These are phyloP conservation scores for Xanthoconium purpureum DNA, from an alignment of 768 basidiomycete species.

Conservation along the genomic window DNA sequence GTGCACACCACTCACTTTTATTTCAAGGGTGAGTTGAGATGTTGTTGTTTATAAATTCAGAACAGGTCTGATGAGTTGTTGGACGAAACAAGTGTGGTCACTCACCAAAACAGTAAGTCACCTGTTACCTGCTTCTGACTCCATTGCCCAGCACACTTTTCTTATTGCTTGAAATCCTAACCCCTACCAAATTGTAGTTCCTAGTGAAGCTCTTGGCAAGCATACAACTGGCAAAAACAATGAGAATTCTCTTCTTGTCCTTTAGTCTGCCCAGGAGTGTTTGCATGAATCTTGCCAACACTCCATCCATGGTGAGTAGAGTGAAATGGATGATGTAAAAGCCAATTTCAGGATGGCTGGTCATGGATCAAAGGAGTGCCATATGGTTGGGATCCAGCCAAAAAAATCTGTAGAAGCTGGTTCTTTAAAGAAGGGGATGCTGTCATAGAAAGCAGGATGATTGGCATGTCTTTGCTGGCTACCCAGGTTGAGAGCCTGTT, in stretches of 20 bases:
- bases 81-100: too few relatives aligned
- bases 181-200: not conserved
- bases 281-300: not conserved
- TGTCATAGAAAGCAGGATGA: not conserved
- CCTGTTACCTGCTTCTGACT: too few relatives aligned
- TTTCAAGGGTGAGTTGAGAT: too few relatives aligned
- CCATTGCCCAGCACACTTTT: too few relatives aligned
- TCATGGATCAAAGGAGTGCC: not conserved
- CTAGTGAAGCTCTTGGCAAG: not conserved
- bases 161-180: too few relatives aligned
- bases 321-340: not conserved
- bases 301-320: accelerated
- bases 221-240: not conserved
- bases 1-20: too few relatives aligned
- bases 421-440: not conserved
- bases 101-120: too few relatives aligned
- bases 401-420: not conserved
- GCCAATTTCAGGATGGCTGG: constrained; percentile 1
- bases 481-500: not conserved
- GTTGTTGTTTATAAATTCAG: too few relatives aligned
- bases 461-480: not conserved
- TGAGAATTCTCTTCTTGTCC: not conserved
- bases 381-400: not conserved
- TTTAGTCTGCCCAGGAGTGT: not conserved
- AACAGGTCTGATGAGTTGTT: too few relatives aligned